Percentiles rank a stretch among this genome's conserved stretches.
Evolutionary conservation across 2,329 filamentous ascomycete species (phyloP).

Genomic region (Penicillium brasilianum): DNA sequence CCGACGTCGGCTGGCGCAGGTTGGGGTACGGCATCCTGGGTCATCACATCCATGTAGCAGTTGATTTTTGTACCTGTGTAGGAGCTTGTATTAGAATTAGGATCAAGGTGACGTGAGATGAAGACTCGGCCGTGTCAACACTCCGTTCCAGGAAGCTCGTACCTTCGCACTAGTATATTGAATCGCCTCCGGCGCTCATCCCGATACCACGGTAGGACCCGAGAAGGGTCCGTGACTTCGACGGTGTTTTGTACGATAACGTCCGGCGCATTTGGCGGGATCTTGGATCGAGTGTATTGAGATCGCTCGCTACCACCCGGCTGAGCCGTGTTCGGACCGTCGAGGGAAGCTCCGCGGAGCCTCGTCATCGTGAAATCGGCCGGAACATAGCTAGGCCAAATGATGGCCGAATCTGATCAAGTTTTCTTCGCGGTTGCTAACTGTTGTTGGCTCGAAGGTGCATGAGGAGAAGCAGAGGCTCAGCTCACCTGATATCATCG

Average conservation of each 20-base stretch:
- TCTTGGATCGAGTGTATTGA: conserved; percentile 43
- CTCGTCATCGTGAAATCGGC: conserved; percentile 45
- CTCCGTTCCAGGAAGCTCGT: conserved; percentile 33
- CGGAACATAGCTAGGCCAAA: conserved; percentile 35
- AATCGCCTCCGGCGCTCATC: conserved; percentile 49
- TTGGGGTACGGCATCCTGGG: conserved; percentile 71
- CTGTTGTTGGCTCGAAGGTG: background rate
- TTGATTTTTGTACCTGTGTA: conserved; percentile 73
- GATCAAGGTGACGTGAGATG: background rate
- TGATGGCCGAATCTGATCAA: background rate
- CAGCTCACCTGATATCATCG: conserved; percentile 34
- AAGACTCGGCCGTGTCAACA: conserved; percentile 12
- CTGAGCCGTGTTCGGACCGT: conserved; percentile 37
- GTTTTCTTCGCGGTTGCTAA: background rate
- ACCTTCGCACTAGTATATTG: conserved; percentile 72
- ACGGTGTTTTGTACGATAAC: conserved; percentile 47
- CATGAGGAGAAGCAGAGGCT: conserved; percentile 9
- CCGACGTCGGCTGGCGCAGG: conserved; percentile 79
- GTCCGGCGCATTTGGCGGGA: conserved; percentile 49
- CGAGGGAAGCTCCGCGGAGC: conserved; percentile 48
- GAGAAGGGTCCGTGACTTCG: conserved; percentile 43
- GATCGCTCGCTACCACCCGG: conserved; percentile 35
- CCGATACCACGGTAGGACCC: conserved; percentile 45
- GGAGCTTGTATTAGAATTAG: background rate
- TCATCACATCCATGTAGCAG: conserved; percentile 80